Evolutionary conservation across 2,329 filamentous ascomycete species (phyloP).

Genomic region (Penicillium rolfsii): DNA sequence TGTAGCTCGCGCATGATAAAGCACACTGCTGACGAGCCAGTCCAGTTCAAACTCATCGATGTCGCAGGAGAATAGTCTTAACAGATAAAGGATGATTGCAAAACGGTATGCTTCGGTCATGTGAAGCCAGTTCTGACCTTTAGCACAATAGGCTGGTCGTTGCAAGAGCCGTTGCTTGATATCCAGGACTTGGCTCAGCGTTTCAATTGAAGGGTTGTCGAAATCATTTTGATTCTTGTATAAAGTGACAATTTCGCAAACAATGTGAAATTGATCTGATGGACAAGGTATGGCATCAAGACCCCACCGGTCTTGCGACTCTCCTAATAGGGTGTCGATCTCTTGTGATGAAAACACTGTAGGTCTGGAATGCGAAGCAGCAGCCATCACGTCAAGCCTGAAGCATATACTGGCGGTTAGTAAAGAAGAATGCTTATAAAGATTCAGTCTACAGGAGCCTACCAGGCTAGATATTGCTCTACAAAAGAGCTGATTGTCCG

Average conservation of each 20-base stretch:
- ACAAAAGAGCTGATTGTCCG: slow-evolving; percentile 5
- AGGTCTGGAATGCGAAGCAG: slow-evolving; percentile 5
- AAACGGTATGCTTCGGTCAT: slow-evolving; percentile 10
- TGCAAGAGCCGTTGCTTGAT: slow-evolving; percentile 3
- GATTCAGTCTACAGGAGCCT: neutral
- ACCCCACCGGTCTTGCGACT: neutral
- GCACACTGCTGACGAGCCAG: slow-evolving; percentile 10
- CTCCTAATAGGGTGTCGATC: neutral
- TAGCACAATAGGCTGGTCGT: neutral
- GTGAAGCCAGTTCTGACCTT: slow-evolving; percentile 11
- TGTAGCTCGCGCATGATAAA: slow-evolving; percentile 10
- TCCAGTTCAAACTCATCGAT: slow-evolving; percentile 8
- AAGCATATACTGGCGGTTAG: neutral
- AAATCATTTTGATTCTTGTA: slow-evolving; percentile 3
- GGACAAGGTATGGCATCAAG: slow-evolving; percentile 7
- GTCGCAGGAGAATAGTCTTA: slow-evolving; percentile 7
- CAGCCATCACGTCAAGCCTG: slow-evolving; percentile 8
- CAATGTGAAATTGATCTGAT: slow-evolving; percentile 8
- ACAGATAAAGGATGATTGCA: slow-evolving; percentile 9
- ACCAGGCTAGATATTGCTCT: slow-evolving; percentile 11
- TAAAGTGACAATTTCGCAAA: slow-evolving; percentile 5
- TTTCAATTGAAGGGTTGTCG: neutral
- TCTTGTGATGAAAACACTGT: slow-evolving; percentile 7
- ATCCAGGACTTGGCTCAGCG: neutral
- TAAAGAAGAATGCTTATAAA: too few relatives aligned